Conservation (phyloP, 2,329 filamentous ascomycete genomes). For the Pyricularia grisea region DNA sequence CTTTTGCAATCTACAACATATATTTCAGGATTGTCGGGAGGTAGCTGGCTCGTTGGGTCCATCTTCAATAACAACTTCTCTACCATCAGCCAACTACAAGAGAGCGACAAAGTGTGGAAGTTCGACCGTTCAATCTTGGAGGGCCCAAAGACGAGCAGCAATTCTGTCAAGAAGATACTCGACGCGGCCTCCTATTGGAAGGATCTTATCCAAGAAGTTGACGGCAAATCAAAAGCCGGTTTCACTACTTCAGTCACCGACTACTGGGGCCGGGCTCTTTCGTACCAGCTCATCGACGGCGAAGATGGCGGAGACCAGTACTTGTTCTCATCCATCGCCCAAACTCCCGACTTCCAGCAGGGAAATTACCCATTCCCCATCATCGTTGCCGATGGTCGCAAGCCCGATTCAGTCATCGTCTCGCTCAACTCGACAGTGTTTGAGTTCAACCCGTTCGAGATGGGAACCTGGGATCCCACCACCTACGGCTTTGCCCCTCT, state of each 20-base stretch:
- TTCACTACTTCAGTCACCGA: constrained; percentile 71
- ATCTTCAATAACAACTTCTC: constrained; percentile 80
- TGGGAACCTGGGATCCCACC: constrained; percentile 53
- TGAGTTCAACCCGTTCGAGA: constrained; percentile 58
- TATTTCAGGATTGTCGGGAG: constrained; percentile 70
- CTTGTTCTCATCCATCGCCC: constrained; percentile 66
- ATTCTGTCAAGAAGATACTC: constrained; percentile 13
- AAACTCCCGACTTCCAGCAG: constrained; percentile 29
- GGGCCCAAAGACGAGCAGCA: constrained; percentile 14
- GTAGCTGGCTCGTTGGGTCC: constrained; percentile 77
- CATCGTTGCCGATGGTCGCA: constrained; percentile 37
- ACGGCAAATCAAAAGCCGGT: constrained; percentile 50
- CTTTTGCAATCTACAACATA: constrained; percentile 76
- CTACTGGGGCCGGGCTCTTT: constrained; percentile 81
- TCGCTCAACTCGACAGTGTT: constrained; percentile 50
- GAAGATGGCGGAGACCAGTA: constrained; percentile 63
- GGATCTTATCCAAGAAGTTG: constrained; percentile 47
- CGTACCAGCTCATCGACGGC: constrained; percentile 75
- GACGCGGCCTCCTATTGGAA: constrained; percentile 43
- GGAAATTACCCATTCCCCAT: constrained; percentile 38
- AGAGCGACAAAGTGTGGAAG: constrained; percentile 26
- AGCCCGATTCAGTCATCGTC: constrained; percentile 32
- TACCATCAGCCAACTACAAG: constrained; percentile 48
- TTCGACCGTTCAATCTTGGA: constrained; percentile 24
- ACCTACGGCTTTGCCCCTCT: constrained; percentile 51